Base-by-base conservation (phyloP, 2,329 filamentous ascomycete genomes). In the Zymoseptoria tritici region DNA sequence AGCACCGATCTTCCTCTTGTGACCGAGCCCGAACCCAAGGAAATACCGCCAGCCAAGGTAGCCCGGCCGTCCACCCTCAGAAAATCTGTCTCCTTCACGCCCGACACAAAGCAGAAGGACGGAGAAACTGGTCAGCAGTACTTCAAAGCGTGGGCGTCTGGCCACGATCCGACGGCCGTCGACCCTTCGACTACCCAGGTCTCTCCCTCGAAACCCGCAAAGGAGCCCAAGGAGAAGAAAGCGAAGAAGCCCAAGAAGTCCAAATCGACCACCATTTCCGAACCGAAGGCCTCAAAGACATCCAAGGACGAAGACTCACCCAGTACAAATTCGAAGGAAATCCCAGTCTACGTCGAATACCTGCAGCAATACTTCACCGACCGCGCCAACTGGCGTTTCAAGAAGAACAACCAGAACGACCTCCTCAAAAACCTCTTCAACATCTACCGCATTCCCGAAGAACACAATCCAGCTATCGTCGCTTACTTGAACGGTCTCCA, bases 351-450 rank as follows among this genome's bases (percentile, higher is more conserved):
- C 60, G 80, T 95, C 16, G 80, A 84, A 57, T 97, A 97, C 72
- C 82, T 97, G 52, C 81, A 81, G 53, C 85, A 87, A 71, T 96
- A 91, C 81, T 81, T 89, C 75, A 82, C 81, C 58, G 82, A 85
- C 62, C 85, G 85, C 60, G 78, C 81, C 9, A 80, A 80, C 67
- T 97, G 93, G 93, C 97, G 96, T 75, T 97, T 97, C 79, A 96
- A 95, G 79, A 97, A 97, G 78, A 92, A 91, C 67, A 85, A 91
- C 71, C 92, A 97, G 75, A 90, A 87, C 57, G 85, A 90, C 67
- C 80, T 97, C 11, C 83, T 97, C 71, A 93, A 94, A 74, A 86
- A 95, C 77, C 77, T 89, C 52, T 90, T 95, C 72, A 85, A 89
- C 66, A 77, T 85, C 64, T 83, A 85, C 67, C 82, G 83, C 51